These are phyloP conservation scores for Chytridium lagenaria DNA, from an alignment of 371 early-diverging fungal genomes.

Conservation along the genomic window DNA sequence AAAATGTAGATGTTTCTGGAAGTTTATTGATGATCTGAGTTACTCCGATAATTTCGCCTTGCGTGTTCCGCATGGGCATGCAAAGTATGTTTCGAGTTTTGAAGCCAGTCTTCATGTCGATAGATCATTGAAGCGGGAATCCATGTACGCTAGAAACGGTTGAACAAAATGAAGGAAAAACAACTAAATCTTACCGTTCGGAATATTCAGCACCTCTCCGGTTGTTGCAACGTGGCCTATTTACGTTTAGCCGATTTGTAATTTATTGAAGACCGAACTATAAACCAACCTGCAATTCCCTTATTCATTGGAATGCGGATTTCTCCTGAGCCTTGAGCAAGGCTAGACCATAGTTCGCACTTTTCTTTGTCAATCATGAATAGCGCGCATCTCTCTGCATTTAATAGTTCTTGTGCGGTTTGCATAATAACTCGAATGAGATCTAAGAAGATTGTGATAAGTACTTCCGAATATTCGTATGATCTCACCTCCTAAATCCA, in stretches of 20 bases:
- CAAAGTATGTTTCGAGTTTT: slow-evolving; percentile 60
- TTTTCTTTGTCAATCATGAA: slow-evolving; percentile 56
- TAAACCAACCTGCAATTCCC: slow-evolving; percentile 53
- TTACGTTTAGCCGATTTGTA: too few species aligned
- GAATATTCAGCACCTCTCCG: slow-evolving; percentile 56
- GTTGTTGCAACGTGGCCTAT: slow-evolving; percentile 53
- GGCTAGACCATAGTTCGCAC: slow-evolving; percentile 56
- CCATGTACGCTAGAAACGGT: slow-evolving; percentile 49
- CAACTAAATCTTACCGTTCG: slow-evolving; percentile 54
- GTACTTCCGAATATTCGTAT: not conserved
- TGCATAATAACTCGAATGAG: slow-evolving; percentile 56
- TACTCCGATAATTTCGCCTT: slow-evolving; percentile 55
- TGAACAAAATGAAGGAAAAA: not conserved
- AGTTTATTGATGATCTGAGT: slow-evolving; percentile 61
- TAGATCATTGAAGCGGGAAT: slow-evolving; percentile 55
- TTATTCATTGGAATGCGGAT: slow-evolving; percentile 55
- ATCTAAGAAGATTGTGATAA: slow-evolving; percentile 25
- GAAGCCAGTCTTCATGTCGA: slow-evolving; percentile 60
- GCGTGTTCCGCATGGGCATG: slow-evolving; percentile 54
- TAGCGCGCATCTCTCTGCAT: slow-evolving; percentile 56
- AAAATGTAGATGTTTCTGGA: slow-evolving; percentile 45
- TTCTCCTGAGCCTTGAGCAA: slow-evolving; percentile 54
- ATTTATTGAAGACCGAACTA: not conserved
- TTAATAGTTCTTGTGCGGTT: slow-evolving; percentile 55
- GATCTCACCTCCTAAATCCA: slow-evolving; percentile 48